Conservation (phyloP, 208 protist species). For the Strigomonas oncopelti region DNA sequence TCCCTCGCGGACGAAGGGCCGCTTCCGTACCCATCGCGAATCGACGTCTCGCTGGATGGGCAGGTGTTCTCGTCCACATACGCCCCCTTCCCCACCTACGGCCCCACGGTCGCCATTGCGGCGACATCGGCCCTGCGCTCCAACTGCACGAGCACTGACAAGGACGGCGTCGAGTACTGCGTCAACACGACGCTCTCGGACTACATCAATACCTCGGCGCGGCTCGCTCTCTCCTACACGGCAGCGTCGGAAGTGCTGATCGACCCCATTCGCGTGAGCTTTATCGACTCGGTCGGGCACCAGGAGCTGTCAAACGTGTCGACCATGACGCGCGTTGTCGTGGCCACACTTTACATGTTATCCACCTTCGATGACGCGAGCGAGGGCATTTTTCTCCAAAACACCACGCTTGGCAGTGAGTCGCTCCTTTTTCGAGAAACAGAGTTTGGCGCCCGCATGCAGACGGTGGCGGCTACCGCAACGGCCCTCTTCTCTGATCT, state of each 20-base stretch:
- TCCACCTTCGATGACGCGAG: background rate
- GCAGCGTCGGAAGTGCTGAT: background rate
- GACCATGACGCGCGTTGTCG: background rate
- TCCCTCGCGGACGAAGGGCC: background rate
- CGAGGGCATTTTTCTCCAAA: background rate
- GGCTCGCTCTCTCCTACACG: background rate
- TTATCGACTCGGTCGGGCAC: background rate
- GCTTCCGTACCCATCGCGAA: background rate
- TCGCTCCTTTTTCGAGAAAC: too few species aligned
- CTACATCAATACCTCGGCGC: background rate
- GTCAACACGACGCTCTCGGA: background rate
- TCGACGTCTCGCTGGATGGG: slow-evolving; percentile 8
- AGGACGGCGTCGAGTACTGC: background rate
- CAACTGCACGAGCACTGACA: background rate
- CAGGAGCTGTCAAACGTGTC: background rate
- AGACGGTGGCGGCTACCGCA: background rate
- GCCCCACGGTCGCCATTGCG: background rate
- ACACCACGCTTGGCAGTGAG: background rate
- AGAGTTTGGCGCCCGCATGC: background rate
- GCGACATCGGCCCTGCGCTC: background rate
- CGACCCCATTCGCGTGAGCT: background rate
- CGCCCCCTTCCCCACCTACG: slow-evolving; percentile 4
- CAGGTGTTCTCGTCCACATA: background rate
- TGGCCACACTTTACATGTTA: background rate
- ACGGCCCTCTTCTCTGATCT: background rate